Conservation (phyloP, 768 basidiomycete species). For the Cystofilobasidium bisporidii region DNA sequence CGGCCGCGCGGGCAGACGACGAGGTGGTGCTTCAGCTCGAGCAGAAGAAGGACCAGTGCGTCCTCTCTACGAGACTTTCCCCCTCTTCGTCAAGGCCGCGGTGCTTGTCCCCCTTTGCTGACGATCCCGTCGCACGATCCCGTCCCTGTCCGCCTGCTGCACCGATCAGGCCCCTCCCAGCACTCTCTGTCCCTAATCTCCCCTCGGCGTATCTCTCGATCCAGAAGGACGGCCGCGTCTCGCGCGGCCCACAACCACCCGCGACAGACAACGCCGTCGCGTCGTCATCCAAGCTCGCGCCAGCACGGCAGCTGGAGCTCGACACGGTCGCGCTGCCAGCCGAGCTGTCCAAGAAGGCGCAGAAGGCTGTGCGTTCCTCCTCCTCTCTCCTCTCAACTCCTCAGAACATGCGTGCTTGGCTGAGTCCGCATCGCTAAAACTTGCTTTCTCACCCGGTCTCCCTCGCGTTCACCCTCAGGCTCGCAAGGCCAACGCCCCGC, state of each 20-base stretch:
- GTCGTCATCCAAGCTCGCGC: conserved; percentile 1
- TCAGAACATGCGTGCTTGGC: too few relatives aligned
- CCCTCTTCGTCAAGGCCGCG: neutral
- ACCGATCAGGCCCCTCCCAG: neutral
- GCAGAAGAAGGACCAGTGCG: conserved; percentile 18
- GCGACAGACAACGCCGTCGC: neutral
- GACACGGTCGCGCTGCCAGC: conserved; percentile 12
- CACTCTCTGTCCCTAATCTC: neutral
- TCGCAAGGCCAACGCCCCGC: conserved; percentile 10
- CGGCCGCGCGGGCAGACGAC: neutral
- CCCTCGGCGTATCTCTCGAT: neutral
- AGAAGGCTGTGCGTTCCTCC: conserved; percentile 17
- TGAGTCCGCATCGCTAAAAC: neutral
- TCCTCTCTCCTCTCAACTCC: neutral
- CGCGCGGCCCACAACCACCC: neutral
- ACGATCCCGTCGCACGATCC: neutral
- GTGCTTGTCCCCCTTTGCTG: neutral
- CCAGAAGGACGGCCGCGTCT: neutral
- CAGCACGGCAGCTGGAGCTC: neutral
- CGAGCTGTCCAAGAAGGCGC: conserved; percentile 17
- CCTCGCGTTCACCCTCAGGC: conserved; percentile 4
- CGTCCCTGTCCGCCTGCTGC: neutral
- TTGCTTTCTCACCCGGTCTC: neutral
- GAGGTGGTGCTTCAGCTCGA: conserved; percentile 26
- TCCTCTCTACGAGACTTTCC: neutral